Percentiles rank a stretch among this genome's conserved stretches.
phyloP scores from a whole-genome alignment of 805 yeast species.

The Kluyveromyces siamensis region DNA sequence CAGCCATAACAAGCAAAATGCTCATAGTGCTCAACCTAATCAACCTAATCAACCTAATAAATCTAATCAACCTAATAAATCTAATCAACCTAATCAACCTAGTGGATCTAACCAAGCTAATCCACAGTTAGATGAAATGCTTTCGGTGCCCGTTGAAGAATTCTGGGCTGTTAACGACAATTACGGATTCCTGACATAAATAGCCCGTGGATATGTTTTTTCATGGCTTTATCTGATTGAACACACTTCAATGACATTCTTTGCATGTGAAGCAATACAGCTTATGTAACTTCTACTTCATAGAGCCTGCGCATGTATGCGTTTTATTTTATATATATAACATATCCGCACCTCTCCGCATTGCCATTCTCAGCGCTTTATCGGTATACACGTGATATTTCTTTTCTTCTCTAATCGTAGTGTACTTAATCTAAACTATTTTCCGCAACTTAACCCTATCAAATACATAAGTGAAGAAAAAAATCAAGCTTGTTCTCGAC shows the following conservation, averaged over 20 bases:
- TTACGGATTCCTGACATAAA: constrained; percentile 37
- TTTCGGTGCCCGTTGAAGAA: constrained; percentile 32
- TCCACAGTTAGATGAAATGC: constrained; percentile 6
- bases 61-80: constrained; percentile 5
- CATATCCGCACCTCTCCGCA: not conserved
- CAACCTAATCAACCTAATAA: not conserved
- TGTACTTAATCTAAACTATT: not conserved
- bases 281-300: too few relatives aligned
- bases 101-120: not conserved
- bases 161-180: constrained; percentile 42
- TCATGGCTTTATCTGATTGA: not conserved
- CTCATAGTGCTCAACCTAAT: not conserved
- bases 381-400: not conserved
- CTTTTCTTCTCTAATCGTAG: not conserved
- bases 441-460: not conserved
- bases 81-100: not conserved
- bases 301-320: too few relatives aligned
- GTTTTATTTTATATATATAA: too few relatives aligned
- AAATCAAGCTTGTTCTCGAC: not conserved
- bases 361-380: not conserved
- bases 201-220: not conserved
- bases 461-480: not conserved
- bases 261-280: too few relatives aligned
- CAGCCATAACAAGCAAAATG: not conserved
- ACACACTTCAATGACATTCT: too few relatives aligned